phyloP scores from a whole-genome alignment of 2,329 filamentous ascomycete genomes.

The Exophiala sp. region DNA sequence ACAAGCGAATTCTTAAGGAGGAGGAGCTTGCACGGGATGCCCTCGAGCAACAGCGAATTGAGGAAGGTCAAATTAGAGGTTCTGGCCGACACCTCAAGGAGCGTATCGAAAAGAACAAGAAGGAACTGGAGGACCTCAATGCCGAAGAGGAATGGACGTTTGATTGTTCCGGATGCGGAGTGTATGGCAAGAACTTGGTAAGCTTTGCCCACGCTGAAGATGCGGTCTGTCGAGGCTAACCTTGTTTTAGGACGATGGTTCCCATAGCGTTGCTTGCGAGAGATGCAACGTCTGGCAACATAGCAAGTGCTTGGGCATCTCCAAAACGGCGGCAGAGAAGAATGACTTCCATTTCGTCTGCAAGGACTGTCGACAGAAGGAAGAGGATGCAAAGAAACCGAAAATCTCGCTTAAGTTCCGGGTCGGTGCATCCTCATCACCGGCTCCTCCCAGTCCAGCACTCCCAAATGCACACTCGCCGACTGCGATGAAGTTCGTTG shows the following conservation, averaged over 20 bases:
- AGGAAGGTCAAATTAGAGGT: constrained; percentile 56
- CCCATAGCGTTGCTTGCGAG: constrained; percentile 91
- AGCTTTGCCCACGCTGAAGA: constrained; percentile 23
- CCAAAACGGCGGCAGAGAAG: constrained; percentile 72
- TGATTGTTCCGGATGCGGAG: constrained; percentile 82
- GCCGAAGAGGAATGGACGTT: constrained; percentile 88
- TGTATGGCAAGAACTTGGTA: constrained; percentile 75
- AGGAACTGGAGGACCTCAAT: constrained; percentile 69
- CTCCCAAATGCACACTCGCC: constrained; percentile 1
- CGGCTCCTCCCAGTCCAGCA: constrained; percentile 21
- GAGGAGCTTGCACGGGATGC: constrained; percentile 77
- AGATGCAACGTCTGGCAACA: constrained; percentile 96
- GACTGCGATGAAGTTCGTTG: constrained; percentile 7
- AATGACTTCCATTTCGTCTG: constrained; percentile 88
- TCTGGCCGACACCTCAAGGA: constrained; percentile 78
- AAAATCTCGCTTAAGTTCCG: constrained; percentile 62
- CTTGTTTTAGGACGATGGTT: constrained; percentile 69
- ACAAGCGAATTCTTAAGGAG: constrained; percentile 76
- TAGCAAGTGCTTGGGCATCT: constrained; percentile 82
- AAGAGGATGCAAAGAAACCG: constrained; percentile 58
- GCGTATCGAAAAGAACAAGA: constrained; percentile 75
- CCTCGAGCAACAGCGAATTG: constrained; percentile 65
- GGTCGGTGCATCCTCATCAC: constrained; percentile 38
- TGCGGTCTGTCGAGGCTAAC: constrained; percentile 26
- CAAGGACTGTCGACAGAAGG: constrained; percentile 67